These are phyloP conservation scores for Salvia hispanica DNA, from an alignment of 257 asterid genomes.

Conservation along the genomic window DNA sequence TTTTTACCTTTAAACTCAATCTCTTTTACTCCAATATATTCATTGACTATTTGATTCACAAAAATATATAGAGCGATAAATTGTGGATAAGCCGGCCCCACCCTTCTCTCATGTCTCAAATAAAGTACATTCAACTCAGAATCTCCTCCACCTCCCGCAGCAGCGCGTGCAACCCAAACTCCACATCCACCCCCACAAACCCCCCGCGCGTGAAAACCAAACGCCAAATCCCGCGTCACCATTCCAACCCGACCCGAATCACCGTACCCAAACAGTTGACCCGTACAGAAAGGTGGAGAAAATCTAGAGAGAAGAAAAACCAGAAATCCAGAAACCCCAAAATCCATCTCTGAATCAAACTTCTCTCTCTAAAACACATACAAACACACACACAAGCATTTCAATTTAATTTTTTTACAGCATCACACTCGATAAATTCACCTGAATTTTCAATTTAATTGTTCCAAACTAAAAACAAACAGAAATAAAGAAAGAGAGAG, in stretches of 20 bases:
- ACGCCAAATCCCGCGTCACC: not conserved
- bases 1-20: no score
- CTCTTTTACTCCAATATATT: no score
- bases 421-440: conserved; percentile 44
- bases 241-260: conserved; percentile 39
- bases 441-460: conserved; percentile 22
- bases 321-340: conserved; percentile 37
- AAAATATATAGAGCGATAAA: no score
- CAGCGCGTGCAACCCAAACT: conserved; percentile 11
- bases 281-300: conserved; percentile 22
- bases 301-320: conserved; percentile 32
- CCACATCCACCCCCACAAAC: not conserved
- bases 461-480: conserved; percentile 34
- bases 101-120: conserved; percentile 12
- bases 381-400: not conserved
- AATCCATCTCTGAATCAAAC: conserved; percentile 55
- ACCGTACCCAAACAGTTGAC: conserved; percentile 25
- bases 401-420: conserved; percentile 30
- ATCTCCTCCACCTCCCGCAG: not conserved
- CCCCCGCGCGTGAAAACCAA: not conserved
- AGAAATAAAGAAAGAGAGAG: conserved; percentile 39
- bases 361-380: not conserved
- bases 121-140: conserved; percentile 23
- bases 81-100: conserved; percentile 27
- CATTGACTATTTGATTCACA: no score